Base-by-base conservation (phyloP, 2,329 filamentous ascomycete genomes). In the Aspergillus viridinutans region DNA sequence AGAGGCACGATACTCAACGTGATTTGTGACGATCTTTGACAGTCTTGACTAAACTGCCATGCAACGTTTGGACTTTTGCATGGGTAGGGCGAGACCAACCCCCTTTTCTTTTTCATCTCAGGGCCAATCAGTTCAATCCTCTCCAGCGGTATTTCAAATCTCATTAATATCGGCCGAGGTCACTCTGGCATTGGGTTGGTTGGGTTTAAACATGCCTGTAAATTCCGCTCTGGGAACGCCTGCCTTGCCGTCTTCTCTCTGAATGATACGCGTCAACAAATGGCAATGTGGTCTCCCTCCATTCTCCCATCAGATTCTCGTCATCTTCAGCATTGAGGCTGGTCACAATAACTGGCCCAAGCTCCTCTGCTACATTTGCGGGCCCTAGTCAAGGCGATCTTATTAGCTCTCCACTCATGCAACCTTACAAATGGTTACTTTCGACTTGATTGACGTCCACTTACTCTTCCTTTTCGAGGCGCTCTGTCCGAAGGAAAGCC, bases 71-170 rank as follows among this genome's bases (percentile, higher is more conserved):
- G 60, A 56, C 57, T 57, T 60, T 60, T 64, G 63, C 66, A 69
- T 63, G 61, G 56, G 49, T 60, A 60, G 56, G 55, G 58, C 52
- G 58, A 63, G 56, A 56, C 35, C 55, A 51, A 42, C 57, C 59
- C 57, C 51, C 58, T 55, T 60, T 52, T 32, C 42, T 28, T 54
- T 55, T 53, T 58, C 20, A 26, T 23, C 23, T 49, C 28, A 25
- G 49, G 54, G 56, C 69, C 69, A 71, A 72, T 72, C 64, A 70
- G 58, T 59, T 57, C 70, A 69, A 66, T 66, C 60, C 61, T 66
- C 51, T 21, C 20, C 48, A 50, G 61, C 50, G 58, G 60, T 50
- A 56, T 62, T 67, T 64, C 54, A 53, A 66, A 64, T 69, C 67
- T 52, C 55, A 61, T 17, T 17, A 17, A 65, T 61, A 55, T 55